Evolutionary conservation across 441 rosid genomes (phyloP).

Genomic region (Breynia disticha): DNA sequence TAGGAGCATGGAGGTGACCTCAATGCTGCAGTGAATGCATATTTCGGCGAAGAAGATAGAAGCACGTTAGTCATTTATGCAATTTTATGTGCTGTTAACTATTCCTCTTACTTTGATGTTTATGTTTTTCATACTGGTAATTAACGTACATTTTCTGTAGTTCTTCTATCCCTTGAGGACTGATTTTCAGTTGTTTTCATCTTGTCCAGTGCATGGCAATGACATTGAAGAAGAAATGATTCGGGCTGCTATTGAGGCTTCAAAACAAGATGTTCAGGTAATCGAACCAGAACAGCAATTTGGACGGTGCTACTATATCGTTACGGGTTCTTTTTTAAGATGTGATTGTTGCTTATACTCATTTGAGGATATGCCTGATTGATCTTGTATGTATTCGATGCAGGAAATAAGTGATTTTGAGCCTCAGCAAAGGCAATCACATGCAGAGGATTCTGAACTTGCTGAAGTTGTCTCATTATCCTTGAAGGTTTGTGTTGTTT

Average conservation of each 20-base stretch:
- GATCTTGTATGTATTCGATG: conserved; percentile 9
- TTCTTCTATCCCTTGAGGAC: neutral
- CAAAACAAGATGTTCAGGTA: conserved; percentile 65
- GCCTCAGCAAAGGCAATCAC: conserved; percentile 32
- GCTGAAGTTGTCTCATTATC: conserved; percentile 64
- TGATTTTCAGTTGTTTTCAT: conserved; percentile 4
- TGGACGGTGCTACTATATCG: neutral
- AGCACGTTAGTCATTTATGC: conserved; percentile 34
- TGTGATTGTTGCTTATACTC: no score
- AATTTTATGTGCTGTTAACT: neutral
- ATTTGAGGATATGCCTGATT: conserved; percentile 1
- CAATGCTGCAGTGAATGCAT: conserved; percentile 87
- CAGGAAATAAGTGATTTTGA: conserved; percentile 32
- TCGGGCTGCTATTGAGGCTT: conserved; percentile 96
- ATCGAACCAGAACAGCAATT: conserved; percentile 11
- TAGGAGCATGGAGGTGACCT: conserved; percentile 91
- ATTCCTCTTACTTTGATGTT: neutral
- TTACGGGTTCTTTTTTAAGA: no score
- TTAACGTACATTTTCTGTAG: neutral
- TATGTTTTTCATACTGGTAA: neutral
- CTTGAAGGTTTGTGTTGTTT: conserved; percentile 37
- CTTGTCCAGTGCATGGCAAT: conserved; percentile 37
- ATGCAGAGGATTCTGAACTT: conserved; percentile 43
- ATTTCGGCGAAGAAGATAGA: conserved; percentile 78
- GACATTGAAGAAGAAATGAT: conserved; percentile 98